Base-by-base conservation (phyloP, 768 basidiomycete genomes). In the Clavaria fumosa region DNA sequence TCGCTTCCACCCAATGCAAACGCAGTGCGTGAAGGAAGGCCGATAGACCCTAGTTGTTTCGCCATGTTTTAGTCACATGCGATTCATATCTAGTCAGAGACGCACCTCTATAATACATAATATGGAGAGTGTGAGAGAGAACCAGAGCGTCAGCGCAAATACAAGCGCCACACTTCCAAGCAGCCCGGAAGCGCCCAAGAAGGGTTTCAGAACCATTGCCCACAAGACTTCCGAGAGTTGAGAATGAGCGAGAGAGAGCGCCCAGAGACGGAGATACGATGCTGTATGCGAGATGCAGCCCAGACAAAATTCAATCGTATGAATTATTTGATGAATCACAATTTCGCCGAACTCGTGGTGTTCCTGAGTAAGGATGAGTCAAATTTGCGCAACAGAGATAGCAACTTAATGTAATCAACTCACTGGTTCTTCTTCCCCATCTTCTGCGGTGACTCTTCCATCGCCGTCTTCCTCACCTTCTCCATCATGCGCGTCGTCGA, bases 271-370 rank as follows among this genome's bases (percentile, higher is more conserved):
- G 34, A 89, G 72, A 58, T 85, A 86, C 11, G 83, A 88, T 9
- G 86, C 86, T 1, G 93, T 97, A 57, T 96, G 93, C 45, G 93
- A 97, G 51, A 96, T 96, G 57, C 93, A 96, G 5, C 93, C 95
- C 23, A 99, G 75, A 54, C 95, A 99, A 61, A 97, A 99, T 62
- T 99, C 95, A 58, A 99, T 96, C 18, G 90, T 93, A 59, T 97
- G 95, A 51, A 99, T 99, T 44, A 95, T 67, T 57, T 99, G 95
- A 59, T 99, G 93, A 42, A 97, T 84, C 17, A 95, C 73, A 41
- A 95, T 74, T 57, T 99, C 95, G 52, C 89, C 66, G 57, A 96
- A 86, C 51, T 95, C 89, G 54, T 91, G 86, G 34, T 83, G 67
- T 61, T 89, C 75, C 71, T 79, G 52, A 26, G 41, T 27, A 39